These are phyloP conservation scores for Gremmenia infestans DNA, from an alignment of 2,329 filamentous ascomycete species.

Conservation along the genomic window DNA sequence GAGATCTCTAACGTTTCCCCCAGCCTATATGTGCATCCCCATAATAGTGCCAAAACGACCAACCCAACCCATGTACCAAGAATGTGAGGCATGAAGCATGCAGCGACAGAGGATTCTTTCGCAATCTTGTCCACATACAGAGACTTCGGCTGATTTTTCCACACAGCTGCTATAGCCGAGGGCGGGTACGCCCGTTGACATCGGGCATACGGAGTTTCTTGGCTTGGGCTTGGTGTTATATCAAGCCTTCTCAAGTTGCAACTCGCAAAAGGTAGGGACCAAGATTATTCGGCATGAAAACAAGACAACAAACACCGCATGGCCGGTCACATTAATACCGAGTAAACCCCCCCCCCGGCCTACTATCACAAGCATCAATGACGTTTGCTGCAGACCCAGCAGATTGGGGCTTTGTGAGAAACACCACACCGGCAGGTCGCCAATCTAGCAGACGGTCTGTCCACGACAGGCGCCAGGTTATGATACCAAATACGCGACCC, in stretches of 20 bases:
- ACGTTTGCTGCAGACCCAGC: not conserved
- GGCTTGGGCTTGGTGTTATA: not conserved
- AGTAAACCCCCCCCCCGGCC: no score
- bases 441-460: not conserved
- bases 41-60: not conserved
- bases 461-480: not conserved
- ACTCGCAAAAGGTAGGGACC: no score
- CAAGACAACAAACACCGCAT: no score
- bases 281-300: no score
- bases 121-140: not conserved
- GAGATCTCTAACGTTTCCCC: not conserved
- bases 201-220: not conserved
- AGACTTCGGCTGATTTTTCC: not conserved
- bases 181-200: not conserved
- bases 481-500: not conserved
- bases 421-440: not conserved
- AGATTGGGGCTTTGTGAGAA: not conserved
- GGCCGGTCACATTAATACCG: no score
- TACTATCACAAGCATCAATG: not conserved
- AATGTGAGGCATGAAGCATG: not conserved
- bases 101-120: constrained; percentile 1
- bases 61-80: not conserved
- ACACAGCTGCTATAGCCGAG: not conserved
- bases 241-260: not conserved
- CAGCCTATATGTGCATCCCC: not conserved